Percentiles rank a stretch among this genome's conserved stretches.
phyloP scores from a whole-genome alignment of 345 rosid species.

The Pugionium dolabratum region DNA sequence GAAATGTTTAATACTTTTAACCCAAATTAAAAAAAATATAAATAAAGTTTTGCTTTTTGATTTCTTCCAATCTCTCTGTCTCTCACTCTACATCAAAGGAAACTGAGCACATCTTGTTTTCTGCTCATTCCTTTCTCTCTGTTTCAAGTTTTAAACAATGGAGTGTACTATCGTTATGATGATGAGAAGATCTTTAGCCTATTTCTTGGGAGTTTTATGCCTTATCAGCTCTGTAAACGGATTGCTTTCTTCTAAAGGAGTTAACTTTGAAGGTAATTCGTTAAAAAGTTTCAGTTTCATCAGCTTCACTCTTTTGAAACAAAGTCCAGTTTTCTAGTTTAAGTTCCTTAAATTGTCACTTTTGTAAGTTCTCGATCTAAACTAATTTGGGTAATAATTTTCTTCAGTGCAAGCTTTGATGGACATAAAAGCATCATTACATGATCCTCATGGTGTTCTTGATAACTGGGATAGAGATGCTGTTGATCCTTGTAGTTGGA shows the following conservation, averaged over 20 bases:
- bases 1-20: slow-evolving; percentile 38
- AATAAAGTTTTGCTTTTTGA: neutral
- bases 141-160: slow-evolving; percentile 26
- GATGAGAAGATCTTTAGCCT: slow-evolving; percentile 37
- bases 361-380: slow-evolving; percentile 12
- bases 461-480: slow-evolving; percentile 91
- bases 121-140: slow-evolving; percentile 42
- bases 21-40: slow-evolving; percentile 33
- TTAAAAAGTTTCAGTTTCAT: neutral
- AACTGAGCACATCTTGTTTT: slow-evolving; percentile 42
- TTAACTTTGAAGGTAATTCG: slow-evolving; percentile 79
- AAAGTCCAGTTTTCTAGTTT: too few relatives aligned
- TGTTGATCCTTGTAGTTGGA: slow-evolving; percentile 97
- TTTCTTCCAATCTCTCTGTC: slow-evolving; percentile 3
- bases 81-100: slow-evolving; percentile 19
- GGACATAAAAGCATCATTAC: slow-evolving; percentile 67
- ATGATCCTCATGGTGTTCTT: slow-evolving; percentile 90
- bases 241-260: slow-evolving; percentile 80
- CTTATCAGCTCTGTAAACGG: slow-evolving; percentile 52
- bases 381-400: slow-evolving; percentile 13
- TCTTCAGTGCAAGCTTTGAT: slow-evolving; percentile 81
- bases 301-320: slow-evolving; percentile 1
- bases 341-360: too few relatives aligned
- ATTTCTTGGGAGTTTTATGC: slow-evolving; percentile 49
- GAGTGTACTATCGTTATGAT: slow-evolving; percentile 24